Evolutionary conservation across 805 yeast genomes (phyloP).

Genomic region (Cyberlindnera lachancei): DNA sequence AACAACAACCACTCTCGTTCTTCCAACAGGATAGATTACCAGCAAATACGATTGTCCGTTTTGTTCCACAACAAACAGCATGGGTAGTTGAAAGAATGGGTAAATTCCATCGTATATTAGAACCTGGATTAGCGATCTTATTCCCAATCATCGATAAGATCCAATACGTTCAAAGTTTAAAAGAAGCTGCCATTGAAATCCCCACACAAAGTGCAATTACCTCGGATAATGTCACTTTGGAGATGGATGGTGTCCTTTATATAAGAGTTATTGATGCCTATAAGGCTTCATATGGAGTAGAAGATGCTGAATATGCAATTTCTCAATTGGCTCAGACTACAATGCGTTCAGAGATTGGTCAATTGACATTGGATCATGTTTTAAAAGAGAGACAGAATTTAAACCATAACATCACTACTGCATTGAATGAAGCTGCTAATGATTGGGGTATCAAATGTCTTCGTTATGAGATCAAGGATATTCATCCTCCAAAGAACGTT

Average conservation of each 20-base stretch:
- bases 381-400: slow-evolving; percentile 68
- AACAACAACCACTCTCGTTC: slow-evolving; percentile 35
- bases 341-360: slow-evolving; percentile 86
- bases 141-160: slow-evolving; percentile 69
- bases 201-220: slow-evolving; percentile 83
- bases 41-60: slow-evolving; percentile 65
- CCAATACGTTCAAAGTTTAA: slow-evolving; percentile 73
- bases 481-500: slow-evolving; percentile 80
- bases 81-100: slow-evolving; percentile 93
- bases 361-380: slow-evolving; percentile 70
- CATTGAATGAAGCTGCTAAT: slow-evolving; percentile 74
- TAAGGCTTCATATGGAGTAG: slow-evolving; percentile 83
- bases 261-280: slow-evolving; percentile 74
- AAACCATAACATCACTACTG: slow-evolving; percentile 66
- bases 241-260: slow-evolving; percentile 78
- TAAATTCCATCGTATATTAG: slow-evolving; percentile 56
- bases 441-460: slow-evolving; percentile 84
- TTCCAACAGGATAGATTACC: slow-evolving; percentile 62
- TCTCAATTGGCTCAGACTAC: slow-evolving; percentile 85
- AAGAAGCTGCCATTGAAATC: slow-evolving; percentile 80
- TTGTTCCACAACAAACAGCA: slow-evolving; percentile 87
- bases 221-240: slow-evolving; percentile 76
- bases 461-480: slow-evolving; percentile 81
- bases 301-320: slow-evolving; percentile 80
- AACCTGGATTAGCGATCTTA: slow-evolving; percentile 72